Conservation (phyloP, 1,139 yeast species). For the Debaryomyces nepalensis region DNA sequence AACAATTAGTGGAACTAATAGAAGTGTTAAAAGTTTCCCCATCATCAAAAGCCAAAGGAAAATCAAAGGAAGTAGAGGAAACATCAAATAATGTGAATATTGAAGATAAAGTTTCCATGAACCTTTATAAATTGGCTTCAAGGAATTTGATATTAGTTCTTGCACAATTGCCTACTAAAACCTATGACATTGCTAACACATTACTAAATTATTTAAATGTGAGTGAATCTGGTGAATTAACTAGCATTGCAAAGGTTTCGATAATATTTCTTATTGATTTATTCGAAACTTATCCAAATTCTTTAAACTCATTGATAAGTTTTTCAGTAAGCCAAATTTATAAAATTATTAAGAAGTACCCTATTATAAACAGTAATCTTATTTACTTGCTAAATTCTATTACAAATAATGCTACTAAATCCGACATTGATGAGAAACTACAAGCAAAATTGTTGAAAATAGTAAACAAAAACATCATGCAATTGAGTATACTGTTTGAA, state of each 20-base stretch:
- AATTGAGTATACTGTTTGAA: slow-evolving; percentile 24
- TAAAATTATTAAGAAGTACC: slow-evolving; percentile 44
- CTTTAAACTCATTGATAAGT: slow-evolving; percentile 41
- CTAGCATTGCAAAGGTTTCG: slow-evolving; percentile 30
- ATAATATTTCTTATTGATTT: slow-evolving; percentile 42
- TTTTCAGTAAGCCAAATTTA: slow-evolving; percentile 43
- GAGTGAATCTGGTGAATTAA: slow-evolving; percentile 24
- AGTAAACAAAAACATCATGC: slow-evolving; percentile 32
- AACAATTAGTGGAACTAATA: slow-evolving; percentile 24
- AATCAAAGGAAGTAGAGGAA: slow-evolving; percentile 18
- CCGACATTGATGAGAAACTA: slow-evolving; percentile 48
- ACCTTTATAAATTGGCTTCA: slow-evolving; percentile 37
- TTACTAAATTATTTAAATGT: slow-evolving; percentile 35
- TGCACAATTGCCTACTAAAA: slow-evolving; percentile 39
- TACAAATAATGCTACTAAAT: slow-evolving; percentile 42
- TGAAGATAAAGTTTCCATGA: slow-evolving; percentile 24
- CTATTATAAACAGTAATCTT: slow-evolving; percentile 33
- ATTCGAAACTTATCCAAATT: slow-evolving; percentile 44
- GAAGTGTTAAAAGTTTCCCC: slow-evolving; percentile 23
- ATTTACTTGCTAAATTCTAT: slow-evolving; percentile 39
- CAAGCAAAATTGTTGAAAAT: slow-evolving; percentile 43
- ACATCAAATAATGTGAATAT: neutral
- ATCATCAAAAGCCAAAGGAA: slow-evolving; percentile 18
- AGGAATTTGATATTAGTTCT: slow-evolving; percentile 35
- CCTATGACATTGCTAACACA: slow-evolving; percentile 45